These are phyloP conservation scores for Babesia ovata DNA, from an alignment of 169 alveolate genomes.

Conservation along the genomic window DNA sequence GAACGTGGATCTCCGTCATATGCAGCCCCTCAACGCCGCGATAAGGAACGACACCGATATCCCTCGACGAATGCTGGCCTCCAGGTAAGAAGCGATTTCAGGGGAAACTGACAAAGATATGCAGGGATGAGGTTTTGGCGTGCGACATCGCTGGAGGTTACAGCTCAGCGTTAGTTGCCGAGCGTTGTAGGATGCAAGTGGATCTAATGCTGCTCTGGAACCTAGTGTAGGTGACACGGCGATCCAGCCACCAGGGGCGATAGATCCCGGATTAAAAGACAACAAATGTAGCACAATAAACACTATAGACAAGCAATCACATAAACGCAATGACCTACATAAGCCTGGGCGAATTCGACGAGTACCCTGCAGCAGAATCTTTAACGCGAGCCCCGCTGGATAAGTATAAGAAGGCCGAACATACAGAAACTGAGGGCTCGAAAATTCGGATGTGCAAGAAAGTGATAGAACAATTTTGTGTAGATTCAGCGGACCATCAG, in stretches of 20 bases:
- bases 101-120: not conserved
- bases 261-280: not conserved
- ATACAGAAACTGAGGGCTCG: not conserved
- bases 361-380: not conserved
- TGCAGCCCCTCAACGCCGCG: conserved; percentile 79
- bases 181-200: conserved; percentile 47
- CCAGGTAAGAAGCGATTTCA: conserved; percentile 24
- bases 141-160: conserved; percentile 67
- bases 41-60: conserved; percentile 74
- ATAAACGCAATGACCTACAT: conserved; percentile 18
- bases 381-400: not conserved
- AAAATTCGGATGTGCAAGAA: conserved; percentile 6
- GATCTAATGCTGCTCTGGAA: conserved; percentile 51
- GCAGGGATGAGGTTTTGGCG: conserved; percentile 39
- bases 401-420: not conserved
- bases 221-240: conserved; percentile 18
- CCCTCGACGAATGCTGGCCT: conserved; percentile 62
- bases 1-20: conserved; percentile 11
- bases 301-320: not conserved
- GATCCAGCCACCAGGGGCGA: not conserved
- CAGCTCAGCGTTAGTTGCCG: conserved; percentile 22
- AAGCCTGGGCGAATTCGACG: conserved; percentile 26
- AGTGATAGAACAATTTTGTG: conserved; percentile 36
- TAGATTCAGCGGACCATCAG: conserved; percentile 23
- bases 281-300: not conserved